phyloP scores from a whole-genome alignment of 768 basidiomycete species.

The Suillus subalutaceus region DNA sequence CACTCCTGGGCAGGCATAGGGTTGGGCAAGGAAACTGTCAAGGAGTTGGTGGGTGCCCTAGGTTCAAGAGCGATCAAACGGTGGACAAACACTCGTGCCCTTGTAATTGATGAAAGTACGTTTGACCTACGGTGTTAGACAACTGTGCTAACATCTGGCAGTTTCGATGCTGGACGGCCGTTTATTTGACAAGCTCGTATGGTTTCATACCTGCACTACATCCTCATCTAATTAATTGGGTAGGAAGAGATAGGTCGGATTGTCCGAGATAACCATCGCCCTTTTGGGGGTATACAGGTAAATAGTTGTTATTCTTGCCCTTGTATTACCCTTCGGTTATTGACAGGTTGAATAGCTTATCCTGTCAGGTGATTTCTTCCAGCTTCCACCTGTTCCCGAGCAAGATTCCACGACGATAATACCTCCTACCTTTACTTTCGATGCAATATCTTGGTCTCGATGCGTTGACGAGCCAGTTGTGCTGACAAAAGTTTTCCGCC shows the following conservation, averaged over 20 bases:
- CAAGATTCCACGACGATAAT: constrained; percentile 52
- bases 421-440: constrained; percentile 63
- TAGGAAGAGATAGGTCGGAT: constrained; percentile 42
- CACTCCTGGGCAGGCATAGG: constrained; percentile 72
- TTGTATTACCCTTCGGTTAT: background rate
- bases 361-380: constrained; percentile 80
- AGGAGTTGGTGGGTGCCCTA: constrained; percentile 44
- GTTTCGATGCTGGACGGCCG: constrained; percentile 79
- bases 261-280: constrained; percentile 44
- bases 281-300: constrained; percentile 75
- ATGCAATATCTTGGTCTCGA: constrained; percentile 59
- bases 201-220: constrained; percentile 37
- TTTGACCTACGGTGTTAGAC: background rate
- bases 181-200: constrained; percentile 71
- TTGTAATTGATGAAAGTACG: constrained; percentile 76
- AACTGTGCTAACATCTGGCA: constrained; percentile 25
- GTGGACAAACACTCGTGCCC: constrained; percentile 55
- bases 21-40: constrained; percentile 51
- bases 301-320: background rate
- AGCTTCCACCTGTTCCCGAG: constrained; percentile 71
- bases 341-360: constrained; percentile 52
- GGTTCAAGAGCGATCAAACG: constrained; percentile 31
- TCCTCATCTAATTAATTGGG: background rate
- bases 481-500: constrained; percentile 72
- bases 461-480: constrained; percentile 50